Base-by-base conservation (phyloP, 2,329 filamentous ascomycete genomes). In the Orbilia oligospora region DNA sequence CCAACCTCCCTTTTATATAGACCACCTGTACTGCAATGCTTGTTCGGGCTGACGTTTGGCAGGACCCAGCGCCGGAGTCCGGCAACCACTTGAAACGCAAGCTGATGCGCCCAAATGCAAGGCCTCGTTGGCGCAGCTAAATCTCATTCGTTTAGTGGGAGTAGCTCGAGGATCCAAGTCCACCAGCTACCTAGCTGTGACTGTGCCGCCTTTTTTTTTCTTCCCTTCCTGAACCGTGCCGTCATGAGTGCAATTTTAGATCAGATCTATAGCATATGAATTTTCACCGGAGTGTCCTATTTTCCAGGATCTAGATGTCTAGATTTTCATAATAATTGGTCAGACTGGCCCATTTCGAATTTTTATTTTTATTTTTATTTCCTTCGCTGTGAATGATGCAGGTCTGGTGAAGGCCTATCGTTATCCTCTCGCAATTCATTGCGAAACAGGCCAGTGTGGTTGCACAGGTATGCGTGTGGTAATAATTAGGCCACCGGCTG, bases 11-110 rank as follows among this genome's bases (percentile, higher is more conserved):
- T 55, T 61, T 69, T 78, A 72, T 72, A 63, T 64, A 41, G 53
- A 66, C 44, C 68, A 44, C 33, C 33, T 36, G 27, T 30, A 14
- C 46, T 16, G 41, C 3, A n/a, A 2, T 9, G 12, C 22, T 10
- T 30, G 16, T 55, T 14, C 48, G 14, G 44, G 66, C 68, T 72
- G 67, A 77, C 51, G 51, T 53, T 41, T 64, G n/a, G 33, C 27
- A 68, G 53, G 61, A 61, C 63, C 63, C 63, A 69, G 75, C 53
- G 49, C 61, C 68, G 63, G 72, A 72, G 75, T 78, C 63, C 75
- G 75, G 68, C 75, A 72, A 61, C 53, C 63, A 71, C 49, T 66
- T 53, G 75, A 78, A 78, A 78, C 68, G 63, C 75, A 69, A 30
- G 61, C 66, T 67, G 61, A 71, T 77, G 61, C 51, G 69, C 63